Percentiles rank a stretch among this genome's conserved stretches.
phyloP scores from a whole-genome alignment of 2,329 filamentous ascomycete species.

The Cladobotryum protrusum region DNA sequence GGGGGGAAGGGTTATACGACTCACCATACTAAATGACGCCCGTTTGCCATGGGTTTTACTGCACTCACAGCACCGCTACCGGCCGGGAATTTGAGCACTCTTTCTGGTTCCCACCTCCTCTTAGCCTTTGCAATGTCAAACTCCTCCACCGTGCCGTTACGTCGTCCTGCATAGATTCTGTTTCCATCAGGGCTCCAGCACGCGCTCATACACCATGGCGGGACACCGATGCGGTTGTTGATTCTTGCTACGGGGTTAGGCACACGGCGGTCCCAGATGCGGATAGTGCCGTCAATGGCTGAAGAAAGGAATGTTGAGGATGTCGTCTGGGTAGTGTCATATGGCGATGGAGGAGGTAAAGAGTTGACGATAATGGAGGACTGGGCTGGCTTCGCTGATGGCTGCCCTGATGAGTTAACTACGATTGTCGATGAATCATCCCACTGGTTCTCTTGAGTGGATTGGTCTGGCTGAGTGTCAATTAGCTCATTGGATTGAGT shows the following conservation, averaged over 20 bases:
- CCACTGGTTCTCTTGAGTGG: not conserved
- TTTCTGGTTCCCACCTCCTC: conserved; percentile 63
- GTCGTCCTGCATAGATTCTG: conserved; percentile 83
- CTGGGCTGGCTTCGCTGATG: conserved; percentile 14
- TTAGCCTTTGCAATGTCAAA: conserved; percentile 74
- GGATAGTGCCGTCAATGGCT: conserved; percentile 77
- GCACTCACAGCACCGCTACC: conserved; percentile 88
- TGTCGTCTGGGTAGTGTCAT: conserved; percentile 54
- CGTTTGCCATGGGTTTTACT: conserved; percentile 85
- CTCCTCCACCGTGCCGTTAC: conserved; percentile 92
- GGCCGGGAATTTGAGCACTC: conserved; percentile 79
- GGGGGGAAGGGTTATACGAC: conserved; percentile 11
- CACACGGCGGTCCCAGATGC: conserved; percentile 87
- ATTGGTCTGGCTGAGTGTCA: not conserved
- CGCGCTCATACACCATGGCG: conserved; percentile 95
- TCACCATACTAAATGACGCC: conserved; percentile 77
- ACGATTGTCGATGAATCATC: not conserved
- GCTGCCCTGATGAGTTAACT: not conserved
- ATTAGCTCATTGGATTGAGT: not conserved
- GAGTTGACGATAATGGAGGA: conserved; percentile 29
- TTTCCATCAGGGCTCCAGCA: conserved; percentile 97
- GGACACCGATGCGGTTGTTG: conserved; percentile 64
- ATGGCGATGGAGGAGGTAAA: conserved; percentile 31
- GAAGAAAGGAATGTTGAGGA: conserved; percentile 83
- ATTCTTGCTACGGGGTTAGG: conserved; percentile 74